Evolutionary conservation across 2,329 filamentous ascomycete genomes (phyloP).

Genomic region (Pyrenochaeta sp.): DNA sequence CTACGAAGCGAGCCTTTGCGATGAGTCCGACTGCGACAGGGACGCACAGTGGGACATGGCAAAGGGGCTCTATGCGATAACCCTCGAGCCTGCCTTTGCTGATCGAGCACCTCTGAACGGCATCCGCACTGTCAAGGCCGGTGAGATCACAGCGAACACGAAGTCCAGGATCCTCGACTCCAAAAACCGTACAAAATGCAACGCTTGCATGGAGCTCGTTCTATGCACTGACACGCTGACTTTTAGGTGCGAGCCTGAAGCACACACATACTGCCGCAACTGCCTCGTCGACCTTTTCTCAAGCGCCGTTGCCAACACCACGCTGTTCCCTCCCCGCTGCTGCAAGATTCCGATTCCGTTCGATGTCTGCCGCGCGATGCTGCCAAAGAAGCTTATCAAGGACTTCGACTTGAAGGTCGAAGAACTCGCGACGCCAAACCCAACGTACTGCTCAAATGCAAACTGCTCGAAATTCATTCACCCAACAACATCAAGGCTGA

Average conservation of each 20-base stretch:
- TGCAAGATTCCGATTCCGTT: conserved; percentile 27
- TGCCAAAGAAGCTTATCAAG: conserved; percentile 15
- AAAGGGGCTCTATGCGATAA: conserved; percentile 2
- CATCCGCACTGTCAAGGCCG: conserved; percentile 1
- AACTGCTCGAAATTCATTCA: conserved; percentile 24
- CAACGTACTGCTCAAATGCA: conserved; percentile 20
- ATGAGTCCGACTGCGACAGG: neutral
- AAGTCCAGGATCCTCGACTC: conserved; percentile 3
- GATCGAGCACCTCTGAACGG: neutral
- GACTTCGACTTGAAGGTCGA: conserved; percentile 22
- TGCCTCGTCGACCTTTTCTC: conserved; percentile 16
- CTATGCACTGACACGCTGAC: neutral
- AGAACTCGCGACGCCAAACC: conserved; percentile 30
- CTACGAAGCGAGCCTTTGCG: conserved; percentile 6
- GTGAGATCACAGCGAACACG: neutral
- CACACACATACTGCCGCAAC: neutral
- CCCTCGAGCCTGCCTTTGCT: neutral
- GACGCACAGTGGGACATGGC: conserved; percentile 9
- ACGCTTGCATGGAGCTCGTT: conserved; percentile 1
- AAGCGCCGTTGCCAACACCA: conserved; percentile 16
- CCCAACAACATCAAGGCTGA: conserved; percentile 11
- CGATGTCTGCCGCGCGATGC: conserved; percentile 10
- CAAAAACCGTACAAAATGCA: neutral
- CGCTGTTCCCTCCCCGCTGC: conserved; percentile 36
- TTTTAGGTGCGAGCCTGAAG: conserved; percentile 10